A percentile compares a stretch with the other conserved stretches of the same genome.
phyloP scores from a whole-genome alignment of 2,329 filamentous ascomycete species.

The Neofusicoccum laricinum region DNA sequence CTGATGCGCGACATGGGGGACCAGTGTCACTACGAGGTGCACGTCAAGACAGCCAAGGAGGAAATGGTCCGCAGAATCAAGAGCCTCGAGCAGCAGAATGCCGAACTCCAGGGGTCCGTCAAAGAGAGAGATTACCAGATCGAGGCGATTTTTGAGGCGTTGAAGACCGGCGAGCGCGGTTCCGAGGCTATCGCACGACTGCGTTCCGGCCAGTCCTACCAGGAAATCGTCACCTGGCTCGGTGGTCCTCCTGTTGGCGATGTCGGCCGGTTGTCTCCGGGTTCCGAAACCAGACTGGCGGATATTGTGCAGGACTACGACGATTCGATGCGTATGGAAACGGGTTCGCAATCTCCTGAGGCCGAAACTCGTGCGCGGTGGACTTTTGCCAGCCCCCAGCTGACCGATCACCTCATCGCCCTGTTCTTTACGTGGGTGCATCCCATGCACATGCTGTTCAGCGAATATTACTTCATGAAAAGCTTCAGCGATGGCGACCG shows the following conservation, averaged over 20 bases:
- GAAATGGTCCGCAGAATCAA: conserved; percentile 27
- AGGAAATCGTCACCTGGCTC: conserved; percentile 24
- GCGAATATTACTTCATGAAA: conserved; percentile 25
- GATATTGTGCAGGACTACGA: conserved; percentile 17
- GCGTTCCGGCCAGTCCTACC: conserved; percentile 21
- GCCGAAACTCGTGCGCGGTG: conserved; percentile 17
- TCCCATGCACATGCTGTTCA: conserved; percentile 31
- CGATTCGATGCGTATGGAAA: background rate
- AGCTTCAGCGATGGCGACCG: conserved; percentile 20
- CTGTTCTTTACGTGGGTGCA: conserved; percentile 32
- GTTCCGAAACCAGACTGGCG: conserved; percentile 18
- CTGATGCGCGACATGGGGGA: conserved; percentile 21
- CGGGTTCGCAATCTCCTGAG: background rate
- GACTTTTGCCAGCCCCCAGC: conserved; percentile 22
- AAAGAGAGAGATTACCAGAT: conserved; percentile 21
- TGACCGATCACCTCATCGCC: conserved; percentile 26
- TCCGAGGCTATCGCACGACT: conserved; percentile 22
- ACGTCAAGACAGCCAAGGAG: conserved; percentile 29
- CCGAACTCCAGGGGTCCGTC: conserved; percentile 20
- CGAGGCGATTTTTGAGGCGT: conserved; percentile 21
- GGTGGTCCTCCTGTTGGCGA: conserved; percentile 16
- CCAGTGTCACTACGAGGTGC: conserved; percentile 28
- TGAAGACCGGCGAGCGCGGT: conserved; percentile 21
- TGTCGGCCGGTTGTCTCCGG: conserved; percentile 11
- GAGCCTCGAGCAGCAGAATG: conserved; percentile 24